Base-by-base conservation (phyloP, 345 rosid species). In the Microthlaspi erraticum region DNA sequence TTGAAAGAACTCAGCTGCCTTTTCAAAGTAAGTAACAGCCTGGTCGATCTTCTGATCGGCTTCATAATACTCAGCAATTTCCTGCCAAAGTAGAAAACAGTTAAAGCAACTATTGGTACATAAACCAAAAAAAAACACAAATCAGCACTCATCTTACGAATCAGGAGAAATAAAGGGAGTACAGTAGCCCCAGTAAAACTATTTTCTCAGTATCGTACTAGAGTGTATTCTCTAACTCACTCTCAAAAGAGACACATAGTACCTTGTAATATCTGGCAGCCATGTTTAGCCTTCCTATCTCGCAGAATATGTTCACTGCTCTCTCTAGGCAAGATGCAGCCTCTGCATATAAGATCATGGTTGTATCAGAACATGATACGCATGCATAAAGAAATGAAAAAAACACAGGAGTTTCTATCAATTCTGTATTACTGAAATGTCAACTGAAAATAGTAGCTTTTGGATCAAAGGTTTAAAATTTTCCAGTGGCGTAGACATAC, bases 261-360 rank as follows among this genome's bases (percentile, higher is more conserved):
- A 88, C 98, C 97, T 95, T 95, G 78, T 76, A 85, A 71, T 92
- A 95, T 85, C 98, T 88, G 62, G 99, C 99, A 73, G 98, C 99
- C 98, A 92, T 90, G 81, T 83, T 90, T 72, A 95, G 88, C 84
- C 98, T 87, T 77, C 98, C 99, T 56, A 88, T 92, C 67, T 95
- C 99, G 77, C 92, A 89, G 52, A 84, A 86, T 78, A 90, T 41
- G 51, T 85, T 86, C 68, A 91, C 88, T 1, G 98, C 99, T 74
- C 85, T 83, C 73, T 76, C 85, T 73, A 95, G 87, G 85, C 98
- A 95, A 80, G 92, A 79, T 80, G 90, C 84, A 64, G 99, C 86
- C 84, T 92, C 98, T 95, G 85, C 82, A 85, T 45, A 70, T 36
- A 66, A 33, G 13, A 64, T 31, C 66, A 69, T 3, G 16, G 7